Evolutionary conservation across 768 basidiomycete genomes (phyloP), one percentile per base, ranked within the genome.

Genomic region (Suillus fuscotomentosus): DNA sequence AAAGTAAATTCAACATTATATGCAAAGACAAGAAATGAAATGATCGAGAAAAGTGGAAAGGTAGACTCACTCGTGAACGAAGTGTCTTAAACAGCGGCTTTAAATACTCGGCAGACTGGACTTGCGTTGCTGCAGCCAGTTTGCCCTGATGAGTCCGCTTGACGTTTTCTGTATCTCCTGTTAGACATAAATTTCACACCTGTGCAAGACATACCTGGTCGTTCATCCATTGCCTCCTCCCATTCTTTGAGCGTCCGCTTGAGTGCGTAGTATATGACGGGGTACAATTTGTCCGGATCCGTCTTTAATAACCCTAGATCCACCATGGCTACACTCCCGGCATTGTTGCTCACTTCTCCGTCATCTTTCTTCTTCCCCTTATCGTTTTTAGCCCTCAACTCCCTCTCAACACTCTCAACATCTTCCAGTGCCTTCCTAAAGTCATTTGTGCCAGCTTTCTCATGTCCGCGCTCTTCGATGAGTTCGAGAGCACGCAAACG

Each of bases 71-170:
- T 69, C 97, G 84, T 70, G 92, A 89, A 45, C 95, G 89, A 45
- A 99, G 79, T 20, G 86, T 81, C 73, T 94, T 96, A 85, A 99
- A 98, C 0, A 99, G 82, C 0, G 97, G 97, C 71, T 99, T 99
- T 38, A 99, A 83, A 73, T 99, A 97, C 70, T 98, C 92, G 2
- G 93, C 97, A 1, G 96, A 96, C 70, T 97, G 95, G 0, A 94
- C 89, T 76, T 98, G 95, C 0, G 93, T 97, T 1, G 96, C 97
- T 2, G 97, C 94, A 2, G 97, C 97, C 10, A 94, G 78, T 75
- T 95, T 97, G 9, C 97, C 97, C 71, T 96, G 95, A 0, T 87
- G 90, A 2, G 95, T 89, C 15, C 88, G 89, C 73, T 95, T 95
- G 65, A 99, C 78, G 57, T 89, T 82, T 34, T 98, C 96, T 94